A percentile compares a stretch with the other conserved stretches of the same genome.
These are phyloP conservation scores for Boletus insuetus DNA, from an alignment of 768 basidiomycete species.

Conservation along the genomic window DNA sequence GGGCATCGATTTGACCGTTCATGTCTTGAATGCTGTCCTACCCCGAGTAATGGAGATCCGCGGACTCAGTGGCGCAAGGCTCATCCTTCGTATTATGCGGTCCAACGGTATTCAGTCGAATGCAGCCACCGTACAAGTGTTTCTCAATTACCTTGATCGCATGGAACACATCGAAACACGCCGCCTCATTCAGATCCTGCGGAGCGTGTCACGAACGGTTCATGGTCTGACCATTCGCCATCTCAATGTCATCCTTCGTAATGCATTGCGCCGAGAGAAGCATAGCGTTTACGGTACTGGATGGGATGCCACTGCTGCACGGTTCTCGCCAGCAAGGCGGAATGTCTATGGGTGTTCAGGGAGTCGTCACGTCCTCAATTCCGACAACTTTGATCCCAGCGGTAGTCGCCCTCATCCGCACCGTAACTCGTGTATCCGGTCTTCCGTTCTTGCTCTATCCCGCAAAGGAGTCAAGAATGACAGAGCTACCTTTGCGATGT, in stretches of 20 bases:
- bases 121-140: constrained; percentile 49
- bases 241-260: constrained; percentile 53
- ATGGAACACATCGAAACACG: constrained; percentile 42
- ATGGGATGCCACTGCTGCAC: constrained; percentile 44
- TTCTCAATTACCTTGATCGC: constrained; percentile 52
- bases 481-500: constrained; percentile 53
- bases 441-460: constrained; percentile 46
- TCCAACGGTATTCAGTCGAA: constrained; percentile 49
- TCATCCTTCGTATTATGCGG: constrained; percentile 56
- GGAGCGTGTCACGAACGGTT: constrained; percentile 39
- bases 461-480: constrained; percentile 53
- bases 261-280: constrained; percentile 53
- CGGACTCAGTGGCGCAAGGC: constrained; percentile 48
- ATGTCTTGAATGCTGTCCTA: constrained; percentile 63
- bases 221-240: constrained; percentile 53
- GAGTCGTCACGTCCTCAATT: constrained; percentile 16
- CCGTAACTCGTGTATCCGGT: constrained; percentile 33
- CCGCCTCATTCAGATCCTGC: constrained; percentile 47
- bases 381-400: constrained; percentile 45
- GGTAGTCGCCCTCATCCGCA: constrained; percentile 39
- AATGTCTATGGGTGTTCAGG: constrained; percentile 5
- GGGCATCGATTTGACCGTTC: constrained; percentile 35
- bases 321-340: constrained; percentile 35
- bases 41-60: constrained; percentile 45
- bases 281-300: constrained; percentile 41